A percentile compares a stretch with the other conserved stretches of the same genome.
Evolutionary conservation across 306 rosid species (phyloP).

Genomic region (Vachellia pachyceras): DNA sequence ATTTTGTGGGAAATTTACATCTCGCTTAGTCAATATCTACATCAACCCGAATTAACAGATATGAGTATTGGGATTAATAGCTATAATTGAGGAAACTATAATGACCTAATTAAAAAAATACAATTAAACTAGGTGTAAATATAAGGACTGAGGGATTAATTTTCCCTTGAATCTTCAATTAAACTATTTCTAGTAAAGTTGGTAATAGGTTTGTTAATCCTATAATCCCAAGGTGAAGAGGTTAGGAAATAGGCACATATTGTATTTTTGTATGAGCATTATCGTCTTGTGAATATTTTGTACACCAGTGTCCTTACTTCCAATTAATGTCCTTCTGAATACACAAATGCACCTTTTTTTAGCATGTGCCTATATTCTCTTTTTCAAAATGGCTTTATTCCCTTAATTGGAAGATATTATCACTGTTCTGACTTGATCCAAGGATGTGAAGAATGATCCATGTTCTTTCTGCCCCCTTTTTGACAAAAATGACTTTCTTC

Average conservation of each 20-base stretch:
- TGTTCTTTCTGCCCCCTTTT: constrained; percentile 2
- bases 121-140: no score
- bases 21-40: no score
- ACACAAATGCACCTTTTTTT: background rate
- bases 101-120: no score
- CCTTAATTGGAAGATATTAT: background rate
- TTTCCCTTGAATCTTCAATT: no score
- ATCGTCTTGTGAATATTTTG: constrained; percentile 4
- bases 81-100: no score
- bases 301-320: background rate
- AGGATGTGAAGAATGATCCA: background rate
- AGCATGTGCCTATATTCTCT: background rate
- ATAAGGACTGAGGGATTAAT: no score
- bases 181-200: background rate
- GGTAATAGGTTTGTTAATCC: background rate
- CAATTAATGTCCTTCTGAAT: background rate
- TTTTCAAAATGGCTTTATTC: background rate
- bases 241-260: background rate
- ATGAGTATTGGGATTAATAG: no score
- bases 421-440: background rate
- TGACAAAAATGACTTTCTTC: background rate
- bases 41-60: no score
- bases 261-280: background rate
- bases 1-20: no score
- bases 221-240: background rate